Evolutionary conservation across 192 early-diverging fungal genomes (phyloP), one percentile per base, ranked within the genome.

Genomic region (Diversispora epigaea): DNA sequence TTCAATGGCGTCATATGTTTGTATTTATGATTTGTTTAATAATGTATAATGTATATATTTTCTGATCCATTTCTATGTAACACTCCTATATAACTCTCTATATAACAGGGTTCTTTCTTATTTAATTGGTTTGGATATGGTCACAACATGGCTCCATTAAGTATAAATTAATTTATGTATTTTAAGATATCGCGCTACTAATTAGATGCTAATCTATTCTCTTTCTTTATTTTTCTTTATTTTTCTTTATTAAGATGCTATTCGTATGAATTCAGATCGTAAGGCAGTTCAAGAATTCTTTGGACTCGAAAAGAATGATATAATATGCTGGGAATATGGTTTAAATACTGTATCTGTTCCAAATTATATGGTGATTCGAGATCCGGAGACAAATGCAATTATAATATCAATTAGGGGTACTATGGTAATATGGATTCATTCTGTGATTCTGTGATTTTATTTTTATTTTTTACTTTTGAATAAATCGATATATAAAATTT

Each of bases 281-380:
- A 83, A 83, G 66, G 77, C 77, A 49, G 79, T 83, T 0, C 65
- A 65, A 64, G 79, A 83, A 50, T 83, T 80, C 50, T 83, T 83
- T 68, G 77, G 73, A 57, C 77, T 83, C 12, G 78, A 78, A 17
- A 83, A 83, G 50, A 76, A 78, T 32, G 81, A 83, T 43, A 80
- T 83, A 70, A 80, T 83, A 39, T 72, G 77, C 3, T 83, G 81
- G 81, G 78, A 83, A 25, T 83, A 80, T 49, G 81, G 78, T 46
- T 77, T 80, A 56, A 66, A 76, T 2, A 74, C 79, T 3, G 81
- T 79, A 3, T 76, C 80, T 17, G 79, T 80, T 12, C 81, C 81
- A 0, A 80, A 76, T 19, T 83, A 83, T 52, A 80, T 80, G 56
- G 79, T 83, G 56, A 74, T 83, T 11, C 73, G 77, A 19, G 81